A percentile compares a stretch with the other conserved stretches of the same genome.
These are phyloP conservation scores for Geotrichum histeridarum DNA, from an alignment of 1,139 yeast species.

Conservation along the genomic window DNA sequence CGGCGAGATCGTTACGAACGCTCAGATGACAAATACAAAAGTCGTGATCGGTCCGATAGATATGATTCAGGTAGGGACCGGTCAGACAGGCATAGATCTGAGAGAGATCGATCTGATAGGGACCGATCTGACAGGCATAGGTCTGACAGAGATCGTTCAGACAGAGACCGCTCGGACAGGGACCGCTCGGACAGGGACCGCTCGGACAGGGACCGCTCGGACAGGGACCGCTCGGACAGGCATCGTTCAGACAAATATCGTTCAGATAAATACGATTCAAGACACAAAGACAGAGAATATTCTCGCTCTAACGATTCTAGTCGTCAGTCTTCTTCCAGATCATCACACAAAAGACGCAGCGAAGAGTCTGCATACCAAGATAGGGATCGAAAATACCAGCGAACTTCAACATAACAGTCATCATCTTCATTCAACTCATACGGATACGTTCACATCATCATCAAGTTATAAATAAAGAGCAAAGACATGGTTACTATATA, in stretches of 20 bases:
- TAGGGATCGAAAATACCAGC: no score
- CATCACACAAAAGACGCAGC: conserved; percentile 2
- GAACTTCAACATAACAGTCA: neutral
- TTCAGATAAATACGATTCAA: no score
- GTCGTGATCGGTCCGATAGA: neutral
- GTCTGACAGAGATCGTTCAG: neutral
- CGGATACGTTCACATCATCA: no score
- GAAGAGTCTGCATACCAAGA: no score
- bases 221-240: neutral
- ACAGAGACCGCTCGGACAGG: neutral
- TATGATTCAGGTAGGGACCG: neutral
- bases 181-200: neutral
- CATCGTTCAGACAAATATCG: neutral
- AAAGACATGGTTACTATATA: no score
- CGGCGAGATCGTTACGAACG: neutral
- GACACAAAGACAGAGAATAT: no score
- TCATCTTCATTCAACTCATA: neutral
- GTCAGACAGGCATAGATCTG: neutral
- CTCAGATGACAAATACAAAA: neutral
- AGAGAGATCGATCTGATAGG: neutral
- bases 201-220: neutral
- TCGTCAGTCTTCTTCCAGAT: neutral
- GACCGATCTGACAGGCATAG: neutral
- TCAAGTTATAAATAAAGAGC: no score
- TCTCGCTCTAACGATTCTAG: neutral